Conservation (phyloP, 345 rosid genomes). For the Boechera stricta region DNA sequence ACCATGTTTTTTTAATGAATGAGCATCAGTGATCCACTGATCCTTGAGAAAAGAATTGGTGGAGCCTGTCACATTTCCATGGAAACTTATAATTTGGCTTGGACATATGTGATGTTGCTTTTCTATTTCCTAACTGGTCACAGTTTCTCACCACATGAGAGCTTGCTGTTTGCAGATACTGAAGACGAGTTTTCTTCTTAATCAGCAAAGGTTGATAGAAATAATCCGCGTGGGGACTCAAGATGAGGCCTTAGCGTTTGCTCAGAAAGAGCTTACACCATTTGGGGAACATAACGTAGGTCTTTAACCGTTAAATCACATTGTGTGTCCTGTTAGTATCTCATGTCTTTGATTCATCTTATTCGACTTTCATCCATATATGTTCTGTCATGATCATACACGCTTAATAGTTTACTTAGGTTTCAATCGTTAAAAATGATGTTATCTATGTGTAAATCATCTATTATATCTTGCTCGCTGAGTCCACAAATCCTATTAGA, state of each 20-base stretch:
- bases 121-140: not conserved
- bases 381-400: not conserved
- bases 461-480: not conserved
- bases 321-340: not conserved
- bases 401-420: not conserved
- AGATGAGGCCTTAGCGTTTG: conserved; percentile 82
- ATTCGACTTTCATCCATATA: not conserved
- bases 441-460: not conserved
- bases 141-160: not conserved
- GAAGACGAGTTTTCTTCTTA: conserved; percentile 84
- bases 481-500: not conserved
- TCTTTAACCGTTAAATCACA: not conserved
- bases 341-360: conserved; percentile 6
- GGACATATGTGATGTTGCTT: conserved; percentile 3
- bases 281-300: conserved; percentile 81
- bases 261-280: conserved; percentile 87
- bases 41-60: not conserved
- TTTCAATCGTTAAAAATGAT: not conserved
- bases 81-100: not conserved
- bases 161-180: conserved; percentile 55
- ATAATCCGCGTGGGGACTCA: conserved; percentile 71
- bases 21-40: not conserved
- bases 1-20: no score
- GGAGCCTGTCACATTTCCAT: not conserved
- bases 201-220: conserved; percentile 87